phyloP scores from a whole-genome alignment of 2,329 filamentous ascomycete genomes.

The Ascochyta viciae-villosae region DNA sequence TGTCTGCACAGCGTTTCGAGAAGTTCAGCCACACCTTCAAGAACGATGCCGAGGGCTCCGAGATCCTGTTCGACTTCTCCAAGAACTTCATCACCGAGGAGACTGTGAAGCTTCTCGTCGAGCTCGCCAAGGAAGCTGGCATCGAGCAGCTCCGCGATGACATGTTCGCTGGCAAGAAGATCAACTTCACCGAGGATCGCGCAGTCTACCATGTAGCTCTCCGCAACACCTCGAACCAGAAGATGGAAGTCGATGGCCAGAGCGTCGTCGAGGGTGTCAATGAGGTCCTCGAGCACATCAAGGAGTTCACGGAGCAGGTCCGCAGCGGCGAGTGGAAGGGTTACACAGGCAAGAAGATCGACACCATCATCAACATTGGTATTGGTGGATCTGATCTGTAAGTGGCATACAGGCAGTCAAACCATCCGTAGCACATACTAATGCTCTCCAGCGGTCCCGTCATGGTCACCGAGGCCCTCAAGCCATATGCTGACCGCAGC shows the following conservation, averaged over 20 bases:
- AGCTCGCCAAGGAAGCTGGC: slow-evolving; percentile 89
- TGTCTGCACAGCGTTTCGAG: slow-evolving; percentile 71
- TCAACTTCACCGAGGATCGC: slow-evolving; percentile 98
- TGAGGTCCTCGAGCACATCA: slow-evolving; percentile 93
- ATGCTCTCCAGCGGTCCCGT: slow-evolving; percentile 75
- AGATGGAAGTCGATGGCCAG: slow-evolving; percentile 83
- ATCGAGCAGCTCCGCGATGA: slow-evolving; percentile 93
- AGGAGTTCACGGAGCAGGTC: slow-evolving; percentile 95
- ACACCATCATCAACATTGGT: slow-evolving; percentile 95
- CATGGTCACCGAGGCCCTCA: slow-evolving; percentile 98
- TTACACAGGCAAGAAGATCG: slow-evolving; percentile 95
- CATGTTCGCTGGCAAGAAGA: slow-evolving; percentile 98
- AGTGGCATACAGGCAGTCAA: slow-evolving; percentile 50
- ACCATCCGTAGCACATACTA: slow-evolving; percentile 21
- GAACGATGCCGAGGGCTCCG: slow-evolving; percentile 77
- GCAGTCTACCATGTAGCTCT: slow-evolving; percentile 96
- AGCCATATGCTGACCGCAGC: slow-evolving; percentile 86
- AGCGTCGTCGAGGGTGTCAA: slow-evolving; percentile 96
- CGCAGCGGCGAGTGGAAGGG: slow-evolving; percentile 97
- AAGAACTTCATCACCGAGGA: slow-evolving; percentile 98
- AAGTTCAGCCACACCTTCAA: slow-evolving; percentile 89
- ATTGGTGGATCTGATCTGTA: slow-evolving; percentile 98
- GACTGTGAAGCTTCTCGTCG: slow-evolving; percentile 83
- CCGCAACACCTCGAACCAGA: slow-evolving; percentile 85
- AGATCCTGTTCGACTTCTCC: slow-evolving; percentile 97